A percentile compares a stretch with the other conserved stretches of the same genome.
These are phyloP conservation scores for Boletus rubescentipes DNA, from an alignment of 768 basidiomycete genomes.

Conservation along the genomic window DNA sequence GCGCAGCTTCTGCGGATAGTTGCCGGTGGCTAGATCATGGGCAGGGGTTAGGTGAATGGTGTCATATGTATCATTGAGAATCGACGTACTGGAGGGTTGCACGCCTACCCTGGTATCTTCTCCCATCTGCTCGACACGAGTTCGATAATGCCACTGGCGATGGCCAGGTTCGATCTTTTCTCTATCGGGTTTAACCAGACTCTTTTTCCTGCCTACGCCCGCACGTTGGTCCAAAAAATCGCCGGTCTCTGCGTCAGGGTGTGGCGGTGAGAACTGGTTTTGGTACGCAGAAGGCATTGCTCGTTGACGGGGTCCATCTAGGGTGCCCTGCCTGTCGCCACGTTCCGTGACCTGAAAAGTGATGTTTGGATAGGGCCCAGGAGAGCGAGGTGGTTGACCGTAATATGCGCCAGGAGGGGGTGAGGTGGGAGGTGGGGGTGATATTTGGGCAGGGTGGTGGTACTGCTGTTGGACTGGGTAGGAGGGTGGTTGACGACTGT, in stretches of 20 bases:
- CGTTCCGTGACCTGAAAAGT: constrained; percentile 70
- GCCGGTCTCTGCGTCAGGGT: constrained; percentile 32
- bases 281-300: constrained; percentile 46
- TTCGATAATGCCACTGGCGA: constrained; percentile 92
- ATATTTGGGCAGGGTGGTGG: constrained; percentile 7
- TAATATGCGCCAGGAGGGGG: constrained; percentile 15
- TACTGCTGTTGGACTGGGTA: constrained; percentile 34
- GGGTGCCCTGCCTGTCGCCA: constrained; percentile 60
- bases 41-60: constrained; percentile 4
- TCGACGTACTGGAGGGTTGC: constrained; percentile 74
- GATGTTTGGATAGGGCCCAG: constrained; percentile 40
- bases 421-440: constrained; percentile 21
- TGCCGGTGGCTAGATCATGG: constrained; percentile 63
- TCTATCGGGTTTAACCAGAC: constrained; percentile 86
- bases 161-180: constrained; percentile 96
- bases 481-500: constrained; percentile 34
- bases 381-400: constrained; percentile 22
- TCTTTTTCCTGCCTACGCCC: constrained; percentile 80
- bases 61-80: neutral
- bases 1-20: constrained; percentile 65
- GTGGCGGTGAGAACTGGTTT: constrained; percentile 43
- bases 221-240: constrained; percentile 50
- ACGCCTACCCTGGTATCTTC: constrained; percentile 71
- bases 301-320: constrained; percentile 56
- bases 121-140: constrained; percentile 77